phyloP scores from a whole-genome alignment of 106 monocot genomes.

The Allium fistulosum region DNA sequence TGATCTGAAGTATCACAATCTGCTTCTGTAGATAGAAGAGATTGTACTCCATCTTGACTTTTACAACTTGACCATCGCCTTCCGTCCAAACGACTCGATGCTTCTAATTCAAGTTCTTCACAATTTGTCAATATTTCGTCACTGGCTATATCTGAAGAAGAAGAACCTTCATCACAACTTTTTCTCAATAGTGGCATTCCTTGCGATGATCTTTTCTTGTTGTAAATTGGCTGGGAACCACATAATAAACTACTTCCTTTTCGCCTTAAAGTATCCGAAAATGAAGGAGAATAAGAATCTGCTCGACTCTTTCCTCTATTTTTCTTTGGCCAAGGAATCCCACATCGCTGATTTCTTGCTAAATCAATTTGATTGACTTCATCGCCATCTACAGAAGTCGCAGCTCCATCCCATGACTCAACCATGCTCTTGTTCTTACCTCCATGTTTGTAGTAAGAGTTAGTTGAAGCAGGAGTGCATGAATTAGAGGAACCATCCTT shows the following conservation, averaged over 20 bases:
- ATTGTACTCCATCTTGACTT: slow-evolving; percentile 49
- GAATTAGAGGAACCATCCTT: slow-evolving; percentile 71
- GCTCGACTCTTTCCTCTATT: too few species aligned
- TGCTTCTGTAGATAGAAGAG: slow-evolving; percentile 14
- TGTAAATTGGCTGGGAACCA: slow-evolving; percentile 38
- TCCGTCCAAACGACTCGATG: slow-evolving; percentile 76
- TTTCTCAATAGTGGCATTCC: slow-evolving; percentile 53
- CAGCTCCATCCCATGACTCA: slow-evolving; percentile 52
- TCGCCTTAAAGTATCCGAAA: slow-evolving; percentile 62
- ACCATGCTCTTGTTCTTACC: slow-evolving; percentile 10
- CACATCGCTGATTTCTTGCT: slow-evolving; percentile 49
- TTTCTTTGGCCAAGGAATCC: slow-evolving; percentile 61
- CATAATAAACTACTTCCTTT: slow-evolving; percentile 63
- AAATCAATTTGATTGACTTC: slow-evolving; percentile 50
- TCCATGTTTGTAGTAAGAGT: slow-evolving; percentile 43
- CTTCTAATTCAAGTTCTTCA: slow-evolving; percentile 89
- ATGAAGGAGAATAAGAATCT: slow-evolving; percentile 58
- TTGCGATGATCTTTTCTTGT: slow-evolving; percentile 41
- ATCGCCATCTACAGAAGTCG: slow-evolving; percentile 59
- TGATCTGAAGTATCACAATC: slow-evolving; percentile 23
- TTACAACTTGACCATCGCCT: slow-evolving; percentile 82
- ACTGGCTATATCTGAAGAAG: slow-evolving; percentile 45
- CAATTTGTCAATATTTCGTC: slow-evolving; percentile 72
- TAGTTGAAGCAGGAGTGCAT: slow-evolving; percentile 73
- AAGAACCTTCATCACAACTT: slow-evolving; percentile 39